Conservation (phyloP, 352 stramenopile species). For the Discostella stelligera region DNA sequence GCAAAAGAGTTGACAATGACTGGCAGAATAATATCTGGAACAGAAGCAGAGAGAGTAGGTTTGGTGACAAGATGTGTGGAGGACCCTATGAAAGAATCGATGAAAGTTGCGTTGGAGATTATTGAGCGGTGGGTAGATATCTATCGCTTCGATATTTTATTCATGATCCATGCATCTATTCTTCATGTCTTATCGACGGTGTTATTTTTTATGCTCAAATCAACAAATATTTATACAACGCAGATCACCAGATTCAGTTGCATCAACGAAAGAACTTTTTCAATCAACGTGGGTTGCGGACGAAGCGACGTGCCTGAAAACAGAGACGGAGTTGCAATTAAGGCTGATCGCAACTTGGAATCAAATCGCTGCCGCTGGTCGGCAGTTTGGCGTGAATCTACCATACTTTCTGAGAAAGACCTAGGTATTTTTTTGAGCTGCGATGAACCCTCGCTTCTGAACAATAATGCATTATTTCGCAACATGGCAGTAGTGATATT, state of each 20-base stretch:
- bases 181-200: not conserved
- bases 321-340: constrained; percentile 75
- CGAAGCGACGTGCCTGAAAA: constrained; percentile 61
- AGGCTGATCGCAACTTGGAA: constrained; percentile 78
- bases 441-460: not conserved
- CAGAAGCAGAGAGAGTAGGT: constrained; percentile 63
- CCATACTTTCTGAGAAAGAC: constrained; percentile 66
- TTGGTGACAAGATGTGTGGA: constrained; percentile 76
- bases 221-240: not conserved
- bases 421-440: not conserved
- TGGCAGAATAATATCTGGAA: constrained; percentile 69
- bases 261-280: constrained; percentile 75
- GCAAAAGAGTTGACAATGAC: constrained; percentile 83
- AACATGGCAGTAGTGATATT: not conserved
- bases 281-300: constrained; percentile 64
- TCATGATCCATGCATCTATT: not conserved
- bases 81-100: constrained; percentile 71
- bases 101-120: constrained; percentile 66
- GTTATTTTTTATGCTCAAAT: not conserved
- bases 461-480: too few relatives aligned
- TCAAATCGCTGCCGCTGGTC: constrained; percentile 69
- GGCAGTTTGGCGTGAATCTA: constrained; percentile 71
- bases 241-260: constrained; percentile 76
- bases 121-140: constrained; percentile 37
- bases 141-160: not conserved